Conservation (phyloP, 768 basidiomycete genomes). For the Lepiota brunneoincarnata region DNA sequence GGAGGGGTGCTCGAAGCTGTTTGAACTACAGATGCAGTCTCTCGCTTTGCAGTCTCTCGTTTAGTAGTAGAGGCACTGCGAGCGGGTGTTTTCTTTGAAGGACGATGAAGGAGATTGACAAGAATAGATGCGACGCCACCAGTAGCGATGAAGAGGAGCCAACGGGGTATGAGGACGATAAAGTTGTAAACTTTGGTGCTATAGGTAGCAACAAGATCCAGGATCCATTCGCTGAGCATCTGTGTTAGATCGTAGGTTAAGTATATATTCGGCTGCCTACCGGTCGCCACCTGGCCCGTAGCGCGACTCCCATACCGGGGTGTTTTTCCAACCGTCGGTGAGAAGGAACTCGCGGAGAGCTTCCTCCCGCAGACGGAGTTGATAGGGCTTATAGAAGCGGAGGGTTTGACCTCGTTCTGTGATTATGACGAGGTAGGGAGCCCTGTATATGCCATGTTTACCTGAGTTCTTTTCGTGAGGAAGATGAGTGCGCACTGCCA, state of each 20-base stretch:
- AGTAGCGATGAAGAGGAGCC: slow-evolving; percentile 64
- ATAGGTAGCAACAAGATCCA: slow-evolving; percentile 54
- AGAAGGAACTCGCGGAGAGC: slow-evolving; percentile 64
- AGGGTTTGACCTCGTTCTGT: slow-evolving; percentile 72
- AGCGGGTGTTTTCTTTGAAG: slow-evolving; percentile 14
- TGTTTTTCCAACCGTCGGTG: slow-evolving; percentile 57
- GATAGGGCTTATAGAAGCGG: slow-evolving; percentile 73
- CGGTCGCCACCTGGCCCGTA: slow-evolving; percentile 78
- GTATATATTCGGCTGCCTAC: slow-evolving; percentile 31
- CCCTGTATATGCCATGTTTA: slow-evolving; percentile 39
- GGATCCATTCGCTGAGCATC: slow-evolving; percentile 56
- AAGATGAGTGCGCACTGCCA: slow-evolving; percentile 63
- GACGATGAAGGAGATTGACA: slow-evolving; percentile 60
- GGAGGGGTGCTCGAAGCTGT: not conserved
- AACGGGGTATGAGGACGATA: slow-evolving; percentile 59
- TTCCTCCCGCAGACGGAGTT: slow-evolving; percentile 58
- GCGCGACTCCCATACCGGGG: slow-evolving; percentile 64
- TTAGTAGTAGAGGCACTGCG: not conserved
- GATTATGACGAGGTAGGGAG: slow-evolving; percentile 70
- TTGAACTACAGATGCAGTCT: not conserved
- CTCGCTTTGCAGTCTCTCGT: not conserved
- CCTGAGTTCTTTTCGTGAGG: not conserved
- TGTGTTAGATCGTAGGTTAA: not conserved
- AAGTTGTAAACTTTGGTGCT: slow-evolving; percentile 52
- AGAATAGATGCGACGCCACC: slow-evolving; percentile 67